Evolutionary conservation across 2,329 filamentous ascomycete genomes (phyloP).

Genomic region (Ascochyta fabae): DNA sequence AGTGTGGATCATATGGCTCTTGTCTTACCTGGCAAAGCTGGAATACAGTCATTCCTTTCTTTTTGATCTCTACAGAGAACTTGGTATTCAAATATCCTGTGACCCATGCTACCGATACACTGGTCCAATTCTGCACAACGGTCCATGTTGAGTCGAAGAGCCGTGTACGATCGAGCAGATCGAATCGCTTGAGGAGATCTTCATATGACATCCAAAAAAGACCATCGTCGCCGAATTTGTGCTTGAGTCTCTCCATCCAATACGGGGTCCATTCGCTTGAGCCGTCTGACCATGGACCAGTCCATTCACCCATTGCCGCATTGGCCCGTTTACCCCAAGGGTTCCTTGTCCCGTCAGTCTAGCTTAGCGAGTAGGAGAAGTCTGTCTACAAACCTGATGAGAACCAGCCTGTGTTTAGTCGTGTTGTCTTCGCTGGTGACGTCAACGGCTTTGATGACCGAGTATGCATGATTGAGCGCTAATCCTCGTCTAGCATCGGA

Average conservation of each 20-base stretch:
- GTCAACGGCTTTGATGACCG: constrained; percentile 63
- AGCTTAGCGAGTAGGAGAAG: too few relatives aligned
- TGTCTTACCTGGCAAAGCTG: constrained; percentile 62
- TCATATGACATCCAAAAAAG: constrained; percentile 67
- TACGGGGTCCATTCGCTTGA: constrained; percentile 84
- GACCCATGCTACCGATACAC: constrained; percentile 64
- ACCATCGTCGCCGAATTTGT: constrained; percentile 78
- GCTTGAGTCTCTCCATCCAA: constrained; percentile 73
- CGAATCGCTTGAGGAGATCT: constrained; percentile 63
- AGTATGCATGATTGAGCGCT: constrained; percentile 59
- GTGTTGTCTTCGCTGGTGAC: constrained; percentile 53
- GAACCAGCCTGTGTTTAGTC: constrained; percentile 60
- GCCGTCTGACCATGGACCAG: constrained; percentile 79
- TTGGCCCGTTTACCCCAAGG: constrained; percentile 73
- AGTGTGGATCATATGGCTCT: constrained; percentile 43
- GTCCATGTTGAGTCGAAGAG: constrained; percentile 66
- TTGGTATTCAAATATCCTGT: constrained; percentile 67
- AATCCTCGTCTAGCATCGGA: constrained; percentile 59
- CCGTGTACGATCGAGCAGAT: constrained; percentile 64
- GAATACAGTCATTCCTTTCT: constrained; percentile 61
- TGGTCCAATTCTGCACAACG: constrained; percentile 66
- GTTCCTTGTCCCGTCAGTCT: constrained; percentile 58
- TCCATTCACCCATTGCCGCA: constrained; percentile 67
- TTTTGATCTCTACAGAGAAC: constrained; percentile 61
- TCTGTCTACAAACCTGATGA: constrained; percentile 58